Evolutionary conservation across 2,329 filamentous ascomycete genomes (phyloP).

Genomic region (Trichoderma semiorbis): DNA sequence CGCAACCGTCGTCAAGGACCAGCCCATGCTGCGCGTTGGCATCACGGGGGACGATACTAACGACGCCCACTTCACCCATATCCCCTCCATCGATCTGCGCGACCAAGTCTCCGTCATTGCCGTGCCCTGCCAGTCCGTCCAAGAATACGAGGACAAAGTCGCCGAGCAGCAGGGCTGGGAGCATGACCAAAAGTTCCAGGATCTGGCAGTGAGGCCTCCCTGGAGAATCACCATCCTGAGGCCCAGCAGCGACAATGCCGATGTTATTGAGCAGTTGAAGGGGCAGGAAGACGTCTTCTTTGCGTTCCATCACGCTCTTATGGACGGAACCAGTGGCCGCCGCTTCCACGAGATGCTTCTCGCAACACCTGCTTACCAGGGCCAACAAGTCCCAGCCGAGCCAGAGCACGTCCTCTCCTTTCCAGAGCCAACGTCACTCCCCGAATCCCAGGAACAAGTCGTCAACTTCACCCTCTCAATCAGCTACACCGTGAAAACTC

Average conservation of each 20-base stretch:
- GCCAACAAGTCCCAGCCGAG: background rate
- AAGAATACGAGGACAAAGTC: constrained; percentile 32
- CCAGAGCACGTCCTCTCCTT: constrained; percentile 30
- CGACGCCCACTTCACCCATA: constrained; percentile 41
- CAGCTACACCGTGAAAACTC: constrained; percentile 37
- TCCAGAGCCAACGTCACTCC: constrained; percentile 29
- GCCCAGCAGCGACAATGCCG: constrained; percentile 8
- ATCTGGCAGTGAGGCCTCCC: constrained; percentile 39
- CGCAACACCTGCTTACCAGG: constrained; percentile 35
- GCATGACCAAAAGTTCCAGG: constrained; percentile 41
- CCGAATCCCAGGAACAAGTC: constrained; percentile 39
- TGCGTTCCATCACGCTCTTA: constrained; percentile 50
- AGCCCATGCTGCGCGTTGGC: constrained; percentile 48
- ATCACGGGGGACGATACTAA: constrained; percentile 45
- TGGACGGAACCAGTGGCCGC: constrained; percentile 48
- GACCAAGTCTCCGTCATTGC: constrained; percentile 40
- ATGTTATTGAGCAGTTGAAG: constrained; percentile 13
- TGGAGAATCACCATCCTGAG: constrained; percentile 46
- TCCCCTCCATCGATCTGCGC: constrained; percentile 42
- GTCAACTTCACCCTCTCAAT: constrained; percentile 40
- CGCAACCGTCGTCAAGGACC: constrained; percentile 37
- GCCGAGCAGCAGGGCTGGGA: constrained; percentile 35
- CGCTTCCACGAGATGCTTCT: constrained; percentile 49
- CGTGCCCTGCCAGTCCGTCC: constrained; percentile 22
- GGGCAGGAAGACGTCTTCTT: constrained; percentile 40